Evolutionary conservation across 306 rosid species (phyloP).

Genomic region (Malus sieversii): DNA sequence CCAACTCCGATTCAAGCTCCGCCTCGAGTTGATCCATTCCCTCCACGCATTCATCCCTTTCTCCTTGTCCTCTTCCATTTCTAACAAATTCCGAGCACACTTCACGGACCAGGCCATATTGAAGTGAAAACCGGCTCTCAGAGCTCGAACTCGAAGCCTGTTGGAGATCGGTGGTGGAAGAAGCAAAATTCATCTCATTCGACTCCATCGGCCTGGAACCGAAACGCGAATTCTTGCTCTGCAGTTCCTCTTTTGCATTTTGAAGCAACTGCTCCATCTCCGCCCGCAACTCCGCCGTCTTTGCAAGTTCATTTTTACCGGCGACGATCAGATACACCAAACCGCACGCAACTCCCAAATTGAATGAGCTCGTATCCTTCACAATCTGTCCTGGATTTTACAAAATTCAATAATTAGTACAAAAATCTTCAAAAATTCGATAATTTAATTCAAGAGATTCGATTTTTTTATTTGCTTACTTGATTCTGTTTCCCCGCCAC

Average conservation of each 20-base stretch:
- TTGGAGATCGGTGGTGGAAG: conserved; percentile 37
- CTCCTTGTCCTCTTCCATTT: conserved; percentile 27
- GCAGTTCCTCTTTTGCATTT: conserved; percentile 44
- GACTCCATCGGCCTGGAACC: conserved; percentile 20
- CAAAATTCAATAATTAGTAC: background rate
- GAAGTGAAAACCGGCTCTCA: conserved; percentile 31
- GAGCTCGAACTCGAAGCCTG: conserved; percentile 44
- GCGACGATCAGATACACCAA: conserved; percentile 56
- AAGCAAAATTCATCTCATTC: conserved; percentile 26
- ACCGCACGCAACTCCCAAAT: conserved; percentile 76
- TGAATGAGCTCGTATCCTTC: conserved; percentile 44
- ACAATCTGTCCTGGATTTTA: conserved; percentile 33
- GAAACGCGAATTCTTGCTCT: conserved; percentile 21
- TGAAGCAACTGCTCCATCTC: conserved; percentile 71
- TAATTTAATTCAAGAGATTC: conserved; percentile 5
- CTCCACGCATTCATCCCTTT: conserved; percentile 26
- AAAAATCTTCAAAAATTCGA: background rate
- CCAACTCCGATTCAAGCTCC: conserved; percentile 72
- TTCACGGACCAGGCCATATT: conserved; percentile 18
- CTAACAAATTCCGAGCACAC: conserved; percentile 16
- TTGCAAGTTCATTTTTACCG: conserved; percentile 55
- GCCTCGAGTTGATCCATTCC: conserved; percentile 62
- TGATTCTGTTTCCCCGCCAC: conserved; percentile 5
- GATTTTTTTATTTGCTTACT: conserved; percentile 8
- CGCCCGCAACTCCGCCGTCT: conserved; percentile 61